Evolutionary conservation across 163 green algal genomes (phyloP).

Genomic region (Coccomyxa subellipsoidea): DNA sequence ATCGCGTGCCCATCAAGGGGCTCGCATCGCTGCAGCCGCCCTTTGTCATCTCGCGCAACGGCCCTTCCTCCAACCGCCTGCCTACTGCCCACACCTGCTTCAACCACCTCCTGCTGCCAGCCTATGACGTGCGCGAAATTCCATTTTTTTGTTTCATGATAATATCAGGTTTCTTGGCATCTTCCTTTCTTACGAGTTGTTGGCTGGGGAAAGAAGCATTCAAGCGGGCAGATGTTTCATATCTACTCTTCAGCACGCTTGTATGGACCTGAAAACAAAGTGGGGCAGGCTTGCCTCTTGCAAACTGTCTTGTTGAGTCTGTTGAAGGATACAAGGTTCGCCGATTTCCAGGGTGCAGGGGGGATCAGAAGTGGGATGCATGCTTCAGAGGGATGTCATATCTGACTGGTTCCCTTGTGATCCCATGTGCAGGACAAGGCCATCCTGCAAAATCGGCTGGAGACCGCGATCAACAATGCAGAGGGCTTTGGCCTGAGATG

Average conservation of each 20-base stretch:
- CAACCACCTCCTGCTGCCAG: constrained; percentile 73
- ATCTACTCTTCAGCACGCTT: too few relatives aligned
- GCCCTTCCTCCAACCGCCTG: constrained; percentile 44
- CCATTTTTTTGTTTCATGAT: background rate
- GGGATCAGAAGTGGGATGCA: too few relatives aligned
- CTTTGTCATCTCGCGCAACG: constrained; percentile 47
- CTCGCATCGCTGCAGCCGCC: constrained; percentile 39
- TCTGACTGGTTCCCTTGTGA: too few relatives aligned
- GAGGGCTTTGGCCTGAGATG: constrained; percentile 58
- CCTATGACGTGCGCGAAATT: constrained; percentile 33
- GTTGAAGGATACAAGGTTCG: too few relatives aligned
- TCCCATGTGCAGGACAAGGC: constrained; percentile 11
- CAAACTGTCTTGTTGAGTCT: too few relatives aligned
- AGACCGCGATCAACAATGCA: constrained; percentile 44
- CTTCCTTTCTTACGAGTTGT: too few relatives aligned
- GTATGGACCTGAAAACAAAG: too few relatives aligned
- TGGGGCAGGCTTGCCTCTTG: too few relatives aligned
- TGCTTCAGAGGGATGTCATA: too few relatives aligned
- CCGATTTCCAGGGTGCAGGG: too few relatives aligned
- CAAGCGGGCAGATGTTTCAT: too few relatives aligned
- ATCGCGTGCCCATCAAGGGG: constrained; percentile 78
- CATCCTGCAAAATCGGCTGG: constrained; percentile 39
- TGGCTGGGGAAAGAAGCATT: too few relatives aligned
- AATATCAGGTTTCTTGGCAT: background rate
- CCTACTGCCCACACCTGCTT: constrained; percentile 88